These are phyloP conservation scores for Stagonosporopsis rhizophila DNA, from an alignment of 2,329 filamentous ascomycete genomes.

Conservation along the genomic window DNA sequence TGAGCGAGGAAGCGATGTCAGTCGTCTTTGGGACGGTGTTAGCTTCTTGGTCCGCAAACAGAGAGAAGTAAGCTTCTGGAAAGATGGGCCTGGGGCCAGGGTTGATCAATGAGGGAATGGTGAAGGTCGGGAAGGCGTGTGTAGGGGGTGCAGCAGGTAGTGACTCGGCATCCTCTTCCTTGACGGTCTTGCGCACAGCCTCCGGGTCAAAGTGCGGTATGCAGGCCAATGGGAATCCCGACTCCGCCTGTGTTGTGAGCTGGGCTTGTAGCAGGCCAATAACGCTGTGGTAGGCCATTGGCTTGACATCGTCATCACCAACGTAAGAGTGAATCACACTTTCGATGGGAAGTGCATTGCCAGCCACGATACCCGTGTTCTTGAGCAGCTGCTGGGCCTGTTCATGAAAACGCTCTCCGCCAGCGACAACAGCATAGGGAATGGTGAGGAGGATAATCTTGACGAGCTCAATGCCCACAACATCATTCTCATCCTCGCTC, in stretches of 20 bases:
- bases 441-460: constrained; percentile 96
- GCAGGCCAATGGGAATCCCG: constrained; percentile 75
- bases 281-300: constrained; percentile 71
- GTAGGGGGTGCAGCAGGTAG: constrained; percentile 61
- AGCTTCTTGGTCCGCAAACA: constrained; percentile 85
- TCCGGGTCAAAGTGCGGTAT: constrained; percentile 62
- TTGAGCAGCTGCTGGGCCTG: constrained; percentile 81
- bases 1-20: constrained; percentile 79
- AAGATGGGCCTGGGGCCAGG: constrained; percentile 80
- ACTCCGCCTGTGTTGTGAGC: constrained; percentile 76
- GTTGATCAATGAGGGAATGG: constrained; percentile 76
- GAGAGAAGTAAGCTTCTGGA: constrained; percentile 92
- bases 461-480: constrained; percentile 82
- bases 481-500: constrained; percentile 90
- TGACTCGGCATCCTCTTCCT: constrained; percentile 58
- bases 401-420: constrained; percentile 59
- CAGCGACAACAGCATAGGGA: constrained; percentile 74
- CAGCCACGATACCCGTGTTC: constrained; percentile 94
- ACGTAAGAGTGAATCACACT: constrained; percentile 85
- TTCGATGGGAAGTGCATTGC: constrained; percentile 84
- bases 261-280: constrained; percentile 86
- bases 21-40: constrained; percentile 83
- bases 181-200: constrained; percentile 62
- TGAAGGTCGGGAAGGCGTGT: constrained; percentile 78
- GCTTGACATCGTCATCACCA: constrained; percentile 67